Evolutionary conservation across 768 basidiomycete genomes (phyloP).

Genomic region (Boletus subparvulus): DNA sequence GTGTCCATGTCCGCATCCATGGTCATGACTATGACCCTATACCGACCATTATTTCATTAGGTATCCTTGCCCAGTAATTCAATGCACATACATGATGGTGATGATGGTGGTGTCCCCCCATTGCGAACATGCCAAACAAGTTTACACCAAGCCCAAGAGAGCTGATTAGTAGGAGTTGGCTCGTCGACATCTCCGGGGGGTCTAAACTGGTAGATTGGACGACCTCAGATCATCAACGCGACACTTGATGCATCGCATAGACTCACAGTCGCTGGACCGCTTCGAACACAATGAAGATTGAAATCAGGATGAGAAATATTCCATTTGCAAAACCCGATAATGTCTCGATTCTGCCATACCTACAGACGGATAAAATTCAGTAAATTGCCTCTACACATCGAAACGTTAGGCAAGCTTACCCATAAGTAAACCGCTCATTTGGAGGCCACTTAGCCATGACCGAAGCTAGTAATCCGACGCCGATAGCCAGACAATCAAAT

Average conservation of each 20-base stretch:
- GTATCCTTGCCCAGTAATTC: not conserved
- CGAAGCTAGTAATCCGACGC: slow-evolving; percentile 90
- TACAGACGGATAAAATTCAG: slow-evolving; percentile 27
- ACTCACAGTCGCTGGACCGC: slow-evolving; percentile 88
- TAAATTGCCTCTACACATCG: not conserved
- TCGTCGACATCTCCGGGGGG: slow-evolving; percentile 98
- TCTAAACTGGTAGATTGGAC: slow-evolving; percentile 55
- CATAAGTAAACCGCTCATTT: slow-evolving; percentile 93
- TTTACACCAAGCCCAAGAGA: slow-evolving; percentile 89
- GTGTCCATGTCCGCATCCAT: slow-evolving; percentile 15
- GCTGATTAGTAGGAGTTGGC: slow-evolving; percentile 86
- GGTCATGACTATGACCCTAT: slow-evolving; percentile 21
- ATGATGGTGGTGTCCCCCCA: slow-evolving; percentile 94
- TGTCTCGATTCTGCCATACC: slow-evolving; percentile 95
- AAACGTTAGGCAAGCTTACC: slow-evolving; percentile 46
- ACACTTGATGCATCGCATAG: slow-evolving; percentile 23
- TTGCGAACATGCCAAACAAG: slow-evolving; percentile 97
- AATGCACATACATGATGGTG: slow-evolving; percentile 53
- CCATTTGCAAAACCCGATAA: slow-evolving; percentile 98
- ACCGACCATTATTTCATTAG: not conserved
- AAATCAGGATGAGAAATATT: slow-evolving; percentile 89
- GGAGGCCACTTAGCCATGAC: slow-evolving; percentile 99
- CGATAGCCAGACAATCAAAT: slow-evolving; percentile 98
- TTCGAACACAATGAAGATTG: slow-evolving; percentile 97
- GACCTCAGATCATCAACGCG: not conserved